Conservation (phyloP, 164 flowering plant genomes). For the Sedum album region DNA sequence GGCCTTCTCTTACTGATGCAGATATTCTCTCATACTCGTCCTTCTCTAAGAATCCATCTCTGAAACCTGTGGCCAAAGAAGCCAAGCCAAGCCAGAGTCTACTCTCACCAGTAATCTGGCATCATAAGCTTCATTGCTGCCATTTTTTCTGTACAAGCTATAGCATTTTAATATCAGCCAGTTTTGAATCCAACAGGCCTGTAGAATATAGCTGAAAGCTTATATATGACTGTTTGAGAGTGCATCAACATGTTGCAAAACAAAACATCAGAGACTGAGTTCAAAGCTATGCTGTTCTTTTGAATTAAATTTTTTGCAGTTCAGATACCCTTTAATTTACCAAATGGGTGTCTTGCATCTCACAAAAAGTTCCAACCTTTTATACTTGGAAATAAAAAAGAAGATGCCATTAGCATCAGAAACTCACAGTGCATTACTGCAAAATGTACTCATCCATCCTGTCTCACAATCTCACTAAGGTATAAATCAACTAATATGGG, state of each 20-base stretch:
- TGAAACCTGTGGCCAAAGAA: slow-evolving; percentile 5
- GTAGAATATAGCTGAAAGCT: too few species aligned
- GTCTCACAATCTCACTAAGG: neutral
- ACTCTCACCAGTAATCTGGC: neutral
- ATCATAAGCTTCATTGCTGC: neutral
- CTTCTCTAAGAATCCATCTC: slow-evolving; percentile 39
- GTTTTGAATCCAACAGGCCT: neutral
- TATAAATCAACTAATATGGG: neutral
- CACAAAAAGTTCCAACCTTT: neutral
- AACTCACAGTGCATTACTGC: neutral
- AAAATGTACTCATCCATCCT: neutral
- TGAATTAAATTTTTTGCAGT: neutral
- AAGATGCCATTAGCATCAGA: neutral
- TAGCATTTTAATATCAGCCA: neutral
- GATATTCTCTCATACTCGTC: slow-evolving; percentile 45
- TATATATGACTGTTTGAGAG: neutral
- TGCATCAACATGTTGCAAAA: neutral
- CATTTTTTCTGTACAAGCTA: neutral
- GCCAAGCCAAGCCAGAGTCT: neutral
- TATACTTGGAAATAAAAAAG: neutral
- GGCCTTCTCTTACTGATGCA: slow-evolving; percentile 48
- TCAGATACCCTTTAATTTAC: neutral
- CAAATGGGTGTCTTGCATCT: neutral
- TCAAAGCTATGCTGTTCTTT: neutral
- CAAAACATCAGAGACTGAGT: neutral